Evolutionary conservation across 495 filamentous ascomycete species (phyloP).

Genomic region (Daldinia grandis): DNA sequence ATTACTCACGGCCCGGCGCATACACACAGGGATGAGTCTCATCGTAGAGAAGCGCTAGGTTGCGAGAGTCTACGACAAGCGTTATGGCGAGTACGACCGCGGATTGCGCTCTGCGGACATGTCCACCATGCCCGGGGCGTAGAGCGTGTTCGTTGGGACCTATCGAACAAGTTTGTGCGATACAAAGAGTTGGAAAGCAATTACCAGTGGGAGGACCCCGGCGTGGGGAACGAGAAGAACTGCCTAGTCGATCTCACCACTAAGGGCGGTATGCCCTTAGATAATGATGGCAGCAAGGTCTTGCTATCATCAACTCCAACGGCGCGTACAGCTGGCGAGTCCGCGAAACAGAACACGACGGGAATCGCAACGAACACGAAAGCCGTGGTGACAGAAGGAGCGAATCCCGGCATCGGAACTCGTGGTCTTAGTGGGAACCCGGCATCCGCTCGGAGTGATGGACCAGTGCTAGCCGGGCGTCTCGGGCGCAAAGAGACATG

Average conservation of each 20-base stretch:
- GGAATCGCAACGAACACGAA: neutral
- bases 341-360: neutral
- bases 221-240: conserved; percentile 50
- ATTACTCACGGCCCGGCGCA: conserved; percentile 85
- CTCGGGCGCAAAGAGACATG: conserved; percentile 73
- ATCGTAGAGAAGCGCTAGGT: conserved; percentile 57
- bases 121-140: conserved; percentile 74
- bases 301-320: neutral
- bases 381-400: conserved; percentile 10
- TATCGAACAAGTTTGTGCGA: conserved; percentile 34
- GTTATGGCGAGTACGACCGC: conserved; percentile 78
- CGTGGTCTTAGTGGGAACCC: conserved; percentile 51
- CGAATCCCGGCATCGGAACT: conserved; percentile 40
- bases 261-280: conserved; percentile 45
- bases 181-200: conserved; percentile 40
- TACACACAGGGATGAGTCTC: conserved; percentile 76
- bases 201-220: conserved; percentile 54
- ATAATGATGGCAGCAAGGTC: conserved; percentile 45
- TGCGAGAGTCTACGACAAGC: conserved; percentile 75
- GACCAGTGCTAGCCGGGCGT: conserved; percentile 51
- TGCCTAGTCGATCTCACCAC: conserved; percentile 54
- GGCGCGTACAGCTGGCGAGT: neutral
- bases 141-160: conserved; percentile 66
- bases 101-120: conserved; percentile 88
- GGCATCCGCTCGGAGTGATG: conserved; percentile 50